Base-by-base conservation (phyloP, 2,329 filamentous ascomycete genomes). In the Dactylellina haptotyla region DNA sequence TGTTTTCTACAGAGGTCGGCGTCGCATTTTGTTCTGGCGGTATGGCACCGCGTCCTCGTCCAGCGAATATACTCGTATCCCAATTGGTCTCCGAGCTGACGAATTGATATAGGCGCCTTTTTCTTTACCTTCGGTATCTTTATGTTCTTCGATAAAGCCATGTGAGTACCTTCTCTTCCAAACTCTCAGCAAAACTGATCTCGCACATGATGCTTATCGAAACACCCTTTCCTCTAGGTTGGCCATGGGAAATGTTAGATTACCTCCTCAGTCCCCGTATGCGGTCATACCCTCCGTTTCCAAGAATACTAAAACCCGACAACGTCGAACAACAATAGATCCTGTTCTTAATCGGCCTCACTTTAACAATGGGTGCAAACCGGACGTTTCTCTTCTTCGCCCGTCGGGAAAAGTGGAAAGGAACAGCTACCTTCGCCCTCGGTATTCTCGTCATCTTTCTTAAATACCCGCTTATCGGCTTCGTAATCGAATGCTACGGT, bases 11-110 rank as follows among this genome's bases (percentile, higher is more conserved):
- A 98, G 95, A 99, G 83, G 90, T 98, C 79, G 95, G 95, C 78
- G 93, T 97, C 75, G 92, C 93, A 81, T 99, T 99, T 85, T 98
- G 95, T 86, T 95, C 92, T 80, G 94, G 93, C 80, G 94, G 93
- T 97, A 89, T 78, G 91, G 90, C 82, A 56, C 46, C 34, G n/a
- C n/a, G 9, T 16, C 2, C n/a, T 9, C 37, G 30, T 20, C 30
- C 32, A 30, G 32, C 12, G 1, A 26, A 9, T 28, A 16, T 12
- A 12, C 26, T 20, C n/a, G 2, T 5, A 8, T 18, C 12, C 25
- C 25, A 12, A n/a, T 18, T 10, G 2, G 9, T 9, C 12, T 16
- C n/a, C 26, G 34, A 12, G 41, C 62, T 66, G n/a, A 66, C 28
- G 58, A 53, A 72, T 59, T 30, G 26, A n/a, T n/a, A 43, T 16